phyloP scores from a whole-genome alignment of 306 rosid genomes.

The Cucumis hystrix region DNA sequence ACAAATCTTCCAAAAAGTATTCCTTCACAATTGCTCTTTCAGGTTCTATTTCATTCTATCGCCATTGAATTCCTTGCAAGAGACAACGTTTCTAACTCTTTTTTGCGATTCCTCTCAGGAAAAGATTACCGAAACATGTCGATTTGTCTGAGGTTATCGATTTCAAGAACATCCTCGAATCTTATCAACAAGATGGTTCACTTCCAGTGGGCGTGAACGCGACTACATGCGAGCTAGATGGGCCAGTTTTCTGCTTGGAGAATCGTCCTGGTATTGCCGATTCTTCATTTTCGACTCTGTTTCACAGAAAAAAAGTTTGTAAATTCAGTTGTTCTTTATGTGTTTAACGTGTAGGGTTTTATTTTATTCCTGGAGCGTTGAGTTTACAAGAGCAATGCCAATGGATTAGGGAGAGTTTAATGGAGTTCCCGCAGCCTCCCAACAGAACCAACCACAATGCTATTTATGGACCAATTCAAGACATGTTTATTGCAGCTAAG shows the following conservation, averaged over 20 bases:
- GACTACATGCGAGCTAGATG: conserved; percentile 18
- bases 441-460: conserved; percentile 93
- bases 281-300: not conserved
- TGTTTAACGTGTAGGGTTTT: conserved; percentile 41
- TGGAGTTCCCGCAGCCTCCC: conserved; percentile 76
- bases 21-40: not conserved
- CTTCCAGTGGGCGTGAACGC: conserved; percentile 40
- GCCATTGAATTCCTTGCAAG: not conserved
- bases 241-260: conserved; percentile 54
- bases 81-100: not conserved
- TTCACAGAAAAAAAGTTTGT: not conserved
- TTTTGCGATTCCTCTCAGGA: conserved; percentile 29
- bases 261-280: conserved; percentile 49
- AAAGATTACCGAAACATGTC: conserved; percentile 48
- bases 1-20: conserved; percentile 43
- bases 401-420: conserved; percentile 69
- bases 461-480: conserved; percentile 48
- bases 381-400: conserved; percentile 49
- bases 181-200: conserved; percentile 20
- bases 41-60: not conserved
- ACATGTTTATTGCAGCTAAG: conserved; percentile 49
- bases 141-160: conserved; percentile 75
- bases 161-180: conserved; percentile 50
- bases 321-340: not conserved
- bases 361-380: conserved; percentile 66